phyloP scores from a whole-genome alignment of 345 rosid genomes.

The Salix caprea region DNA sequence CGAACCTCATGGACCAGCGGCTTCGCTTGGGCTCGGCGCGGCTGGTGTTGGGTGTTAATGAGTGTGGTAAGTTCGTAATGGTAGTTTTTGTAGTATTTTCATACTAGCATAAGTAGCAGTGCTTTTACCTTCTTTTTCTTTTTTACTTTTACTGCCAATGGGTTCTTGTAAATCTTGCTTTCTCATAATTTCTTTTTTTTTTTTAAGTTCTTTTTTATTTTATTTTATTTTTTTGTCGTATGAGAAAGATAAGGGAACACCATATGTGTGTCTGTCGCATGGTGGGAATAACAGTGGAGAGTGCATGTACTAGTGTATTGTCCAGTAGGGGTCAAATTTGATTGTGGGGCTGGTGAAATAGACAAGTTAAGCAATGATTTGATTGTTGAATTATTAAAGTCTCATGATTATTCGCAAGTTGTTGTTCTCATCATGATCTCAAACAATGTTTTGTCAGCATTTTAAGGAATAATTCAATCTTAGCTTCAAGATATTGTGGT shows the following conservation, averaged over 20 bases:
- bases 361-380: no score
- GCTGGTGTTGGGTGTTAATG: constrained; percentile 49
- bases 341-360: no score
- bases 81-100: constrained; percentile 1
- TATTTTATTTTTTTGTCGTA: not conserved
- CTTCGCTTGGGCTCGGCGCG: constrained; percentile 57
- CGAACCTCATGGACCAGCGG: constrained; percentile 67
- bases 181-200: not conserved
- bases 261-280: no score
- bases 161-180: constrained; percentile 23
- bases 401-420: not conserved
- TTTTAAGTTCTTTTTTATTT: not conserved
- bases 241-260: not conserved
- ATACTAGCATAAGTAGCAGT: constrained; percentile 8
- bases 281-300: no score
- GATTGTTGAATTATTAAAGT: no score
- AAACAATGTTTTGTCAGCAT: no score
- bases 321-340: no score
- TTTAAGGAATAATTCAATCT: no score
- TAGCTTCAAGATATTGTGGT: no score
- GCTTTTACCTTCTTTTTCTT: not conserved
- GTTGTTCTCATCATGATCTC: no score
- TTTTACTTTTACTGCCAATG: not conserved
- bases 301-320: not conserved
- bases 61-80: constrained; percentile 17